phyloP scores from a whole-genome alignment of 192 early-diverging fungal genomes.

The Phlyctochytrium arcticum region DNA sequence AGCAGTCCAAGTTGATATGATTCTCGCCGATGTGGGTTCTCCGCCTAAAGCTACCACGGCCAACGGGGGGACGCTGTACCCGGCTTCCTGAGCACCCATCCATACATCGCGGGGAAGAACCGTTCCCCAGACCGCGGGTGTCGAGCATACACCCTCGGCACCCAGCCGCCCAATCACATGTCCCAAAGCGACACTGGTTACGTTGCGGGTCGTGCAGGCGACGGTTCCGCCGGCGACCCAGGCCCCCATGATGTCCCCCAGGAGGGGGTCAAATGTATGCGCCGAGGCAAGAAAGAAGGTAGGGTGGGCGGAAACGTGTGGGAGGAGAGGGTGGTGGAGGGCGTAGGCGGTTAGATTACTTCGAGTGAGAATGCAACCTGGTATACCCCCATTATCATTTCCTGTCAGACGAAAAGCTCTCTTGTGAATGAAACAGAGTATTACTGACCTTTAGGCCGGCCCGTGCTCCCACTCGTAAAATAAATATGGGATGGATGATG shows the following conservation, averaged over 20 bases:
- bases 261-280: conserved; percentile 35
- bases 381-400: neutral
- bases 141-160: conserved; percentile 31
- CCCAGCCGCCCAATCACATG: conserved; percentile 7
- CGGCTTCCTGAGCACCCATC: no score
- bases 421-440: neutral
- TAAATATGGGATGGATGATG: conserved; percentile 27
- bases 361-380: conserved; percentile 28
- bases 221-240: conserved; percentile 23
- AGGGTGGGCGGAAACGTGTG: neutral
- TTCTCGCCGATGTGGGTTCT: conserved; percentile 24
- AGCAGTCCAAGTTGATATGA: conserved; percentile 18
- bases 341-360: conserved; percentile 24
- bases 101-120: conserved; percentile 12
- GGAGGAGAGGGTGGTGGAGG: conserved; percentile 19
- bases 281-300: conserved; percentile 31
- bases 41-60: conserved; percentile 34
- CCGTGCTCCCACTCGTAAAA: conserved; percentile 34
- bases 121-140: conserved; percentile 32
- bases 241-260: conserved; percentile 28
- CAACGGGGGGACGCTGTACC: no score
- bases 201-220: conserved; percentile 9
- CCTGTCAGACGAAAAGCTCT: neutral
- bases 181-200: conserved; percentile 4
- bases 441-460: conserved; percentile 28